phyloP scores from a whole-genome alignment of 148 eudicot species.

The Camellia japonica region DNA sequence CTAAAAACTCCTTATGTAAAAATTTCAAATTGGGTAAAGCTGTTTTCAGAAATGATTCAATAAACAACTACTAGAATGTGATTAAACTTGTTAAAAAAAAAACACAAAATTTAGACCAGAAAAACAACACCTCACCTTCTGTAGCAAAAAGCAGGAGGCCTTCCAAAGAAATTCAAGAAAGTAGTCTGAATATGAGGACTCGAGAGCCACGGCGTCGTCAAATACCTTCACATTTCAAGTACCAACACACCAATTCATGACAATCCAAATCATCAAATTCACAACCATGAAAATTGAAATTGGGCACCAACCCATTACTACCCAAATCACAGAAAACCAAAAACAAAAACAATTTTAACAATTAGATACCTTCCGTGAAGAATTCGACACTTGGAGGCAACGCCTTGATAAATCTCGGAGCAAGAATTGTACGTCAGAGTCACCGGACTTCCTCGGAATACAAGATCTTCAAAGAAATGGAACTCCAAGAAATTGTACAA shows the following conservation, averaged over 20 bases:
- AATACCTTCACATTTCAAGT: constrained; percentile 51
- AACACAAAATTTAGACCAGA: not conserved
- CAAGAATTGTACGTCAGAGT: constrained; percentile 50
- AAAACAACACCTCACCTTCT: constrained; percentile 45
- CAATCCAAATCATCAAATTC: not conserved
- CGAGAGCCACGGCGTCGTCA: constrained; percentile 89
- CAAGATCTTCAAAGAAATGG: constrained; percentile 68
- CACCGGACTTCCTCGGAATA: constrained; percentile 61
- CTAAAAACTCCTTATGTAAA: not conserved
- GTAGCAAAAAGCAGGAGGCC: constrained; percentile 67
- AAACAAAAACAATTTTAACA: not conserved
- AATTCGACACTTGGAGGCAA: constrained; percentile 73
- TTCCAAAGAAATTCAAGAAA: constrained; percentile 72
- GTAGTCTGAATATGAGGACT: constrained; percentile 91
- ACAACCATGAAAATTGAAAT: not conserved
- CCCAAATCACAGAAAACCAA: not conserved
- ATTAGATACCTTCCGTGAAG: constrained; percentile 71
- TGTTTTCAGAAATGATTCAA: constrained; percentile 6
- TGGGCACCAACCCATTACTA: not conserved
- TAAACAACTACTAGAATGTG: not conserved
- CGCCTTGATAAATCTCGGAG: constrained; percentile 54
- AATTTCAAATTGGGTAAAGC: not conserved
- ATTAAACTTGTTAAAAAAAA: not conserved
- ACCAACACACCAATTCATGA: not conserved
- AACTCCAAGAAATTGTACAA: constrained; percentile 73